A percentile compares a stretch with the other conserved stretches of the same genome.
Evolutionary conservation across 1,139 yeast species (phyloP).

Genomic region (Geotrichum reessii): DNA sequence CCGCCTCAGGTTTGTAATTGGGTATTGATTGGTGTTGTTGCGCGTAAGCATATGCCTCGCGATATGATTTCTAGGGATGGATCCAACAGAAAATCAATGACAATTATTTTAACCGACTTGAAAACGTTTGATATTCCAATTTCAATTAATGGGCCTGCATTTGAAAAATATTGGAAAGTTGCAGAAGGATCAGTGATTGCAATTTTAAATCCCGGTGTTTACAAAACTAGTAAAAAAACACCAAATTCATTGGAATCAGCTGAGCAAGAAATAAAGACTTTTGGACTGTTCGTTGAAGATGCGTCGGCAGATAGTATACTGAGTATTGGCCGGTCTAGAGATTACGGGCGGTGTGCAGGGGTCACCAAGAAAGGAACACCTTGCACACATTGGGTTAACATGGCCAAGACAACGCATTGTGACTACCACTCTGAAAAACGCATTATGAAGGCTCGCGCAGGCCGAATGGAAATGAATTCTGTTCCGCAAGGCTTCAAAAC

Average conservation of each 20-base stretch:
- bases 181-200: slow-evolving; percentile 70
- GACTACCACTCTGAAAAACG: slow-evolving; percentile 63
- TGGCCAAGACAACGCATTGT: slow-evolving; percentile 51
- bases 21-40: slow-evolving; percentile 65
- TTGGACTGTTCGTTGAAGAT: slow-evolving; percentile 55
- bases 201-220: slow-evolving; percentile 65
- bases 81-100: slow-evolving; percentile 54
- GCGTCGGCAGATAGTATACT: slow-evolving; percentile 46
- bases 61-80: slow-evolving; percentile 28
- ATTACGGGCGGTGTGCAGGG: slow-evolving; percentile 64
- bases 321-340: slow-evolving; percentile 68
- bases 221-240: slow-evolving; percentile 31
- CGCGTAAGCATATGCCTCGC: slow-evolving; percentile 40
- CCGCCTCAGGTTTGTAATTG: slow-evolving; percentile 73
- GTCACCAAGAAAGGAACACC: slow-evolving; percentile 42
- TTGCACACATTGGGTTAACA: slow-evolving; percentile 60
- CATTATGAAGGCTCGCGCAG: slow-evolving; percentile 48
- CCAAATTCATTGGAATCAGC: slow-evolving; percentile 20
- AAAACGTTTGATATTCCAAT: slow-evolving; percentile 48
- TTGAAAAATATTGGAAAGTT: slow-evolving; percentile 65
- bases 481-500: slow-evolving; percentile 10
- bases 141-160: slow-evolving; percentile 61
- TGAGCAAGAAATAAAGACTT: slow-evolving; percentile 39
- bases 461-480: slow-evolving; percentile 63
- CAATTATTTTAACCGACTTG: slow-evolving; percentile 64